These are phyloP conservation scores for Cyathus pygmaeus DNA, from an alignment of 1,284 basidiomycete species.

Conservation along the genomic window DNA sequence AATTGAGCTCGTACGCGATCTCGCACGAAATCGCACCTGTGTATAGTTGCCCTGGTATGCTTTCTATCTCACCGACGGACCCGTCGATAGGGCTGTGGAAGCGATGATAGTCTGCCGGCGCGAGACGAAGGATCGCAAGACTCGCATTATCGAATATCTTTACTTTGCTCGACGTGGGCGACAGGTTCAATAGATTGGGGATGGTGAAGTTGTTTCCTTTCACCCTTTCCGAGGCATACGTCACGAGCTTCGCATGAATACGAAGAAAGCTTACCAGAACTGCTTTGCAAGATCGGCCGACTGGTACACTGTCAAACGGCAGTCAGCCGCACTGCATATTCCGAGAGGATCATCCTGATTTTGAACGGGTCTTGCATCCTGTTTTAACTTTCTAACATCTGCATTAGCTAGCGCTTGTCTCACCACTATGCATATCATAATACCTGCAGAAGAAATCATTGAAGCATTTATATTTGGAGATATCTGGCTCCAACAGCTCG, in stretches of 20 bases:
- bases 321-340: constrained; percentile 80
- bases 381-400: constrained; percentile 62
- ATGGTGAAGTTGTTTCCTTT: constrained; percentile 82
- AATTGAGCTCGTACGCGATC: not conserved
- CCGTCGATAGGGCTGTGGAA: constrained; percentile 85
- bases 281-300: constrained; percentile 68
- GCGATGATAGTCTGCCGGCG: constrained; percentile 87
- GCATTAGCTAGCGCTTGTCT: not conserved
- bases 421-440: not conserved
- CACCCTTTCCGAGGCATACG: constrained; percentile 57
- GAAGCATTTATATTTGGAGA: constrained; percentile 73
- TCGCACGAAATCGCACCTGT: constrained; percentile 54
- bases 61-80: constrained; percentile 56
- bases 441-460: constrained; percentile 84
- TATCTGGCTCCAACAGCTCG: constrained; percentile 75
- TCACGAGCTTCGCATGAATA: not conserved
- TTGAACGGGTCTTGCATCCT: constrained; percentile 73
- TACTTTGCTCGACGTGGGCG: constrained; percentile 50
- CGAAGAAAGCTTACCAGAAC: constrained; percentile 64
- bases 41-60: constrained; percentile 68
- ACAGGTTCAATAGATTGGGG: constrained; percentile 62
- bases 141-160: constrained; percentile 57
- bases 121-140: constrained; percentile 78
- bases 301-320: constrained; percentile 75
- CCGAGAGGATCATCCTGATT: constrained; percentile 62